Conservation (phyloP, 495 filamentous ascomycete species). For the Neurospora sp. region DNA sequence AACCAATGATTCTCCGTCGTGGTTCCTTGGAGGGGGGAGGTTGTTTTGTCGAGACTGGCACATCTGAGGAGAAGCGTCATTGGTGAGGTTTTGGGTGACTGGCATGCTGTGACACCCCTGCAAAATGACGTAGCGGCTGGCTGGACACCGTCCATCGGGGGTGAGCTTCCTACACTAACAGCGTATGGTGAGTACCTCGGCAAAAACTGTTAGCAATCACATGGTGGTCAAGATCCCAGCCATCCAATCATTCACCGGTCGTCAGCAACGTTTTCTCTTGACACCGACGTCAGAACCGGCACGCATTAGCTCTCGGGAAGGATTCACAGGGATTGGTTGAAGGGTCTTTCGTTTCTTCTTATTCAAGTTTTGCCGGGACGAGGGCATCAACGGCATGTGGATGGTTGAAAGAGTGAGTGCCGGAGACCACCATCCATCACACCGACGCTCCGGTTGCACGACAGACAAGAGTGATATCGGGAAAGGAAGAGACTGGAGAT, state of each 20-base stretch:
- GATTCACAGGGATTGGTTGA: neutral
- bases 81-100: neutral
- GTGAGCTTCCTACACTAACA: neutral
- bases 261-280: neutral
- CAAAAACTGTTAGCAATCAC: neutral
- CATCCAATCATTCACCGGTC: neutral
- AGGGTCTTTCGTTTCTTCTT: neutral
- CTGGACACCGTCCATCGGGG: neutral
- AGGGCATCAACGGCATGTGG: neutral
- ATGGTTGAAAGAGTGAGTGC: neutral
- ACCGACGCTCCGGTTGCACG: neutral
- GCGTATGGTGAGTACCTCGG: neutral
- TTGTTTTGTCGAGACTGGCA: neutral
- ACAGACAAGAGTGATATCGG: neutral
- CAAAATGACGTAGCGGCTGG: neutral
- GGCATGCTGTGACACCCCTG: neutral
- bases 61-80: neutral
- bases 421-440: neutral
- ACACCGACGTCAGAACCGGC: neutral
- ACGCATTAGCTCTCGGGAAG: neutral
- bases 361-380: neutral
- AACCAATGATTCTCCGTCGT: neutral
- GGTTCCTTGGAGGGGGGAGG: neutral
- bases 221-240: neutral
- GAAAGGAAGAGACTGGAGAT: neutral